Base-by-base conservation (phyloP, 257 asterid genomes). In the Rhazya stricta region DNA sequence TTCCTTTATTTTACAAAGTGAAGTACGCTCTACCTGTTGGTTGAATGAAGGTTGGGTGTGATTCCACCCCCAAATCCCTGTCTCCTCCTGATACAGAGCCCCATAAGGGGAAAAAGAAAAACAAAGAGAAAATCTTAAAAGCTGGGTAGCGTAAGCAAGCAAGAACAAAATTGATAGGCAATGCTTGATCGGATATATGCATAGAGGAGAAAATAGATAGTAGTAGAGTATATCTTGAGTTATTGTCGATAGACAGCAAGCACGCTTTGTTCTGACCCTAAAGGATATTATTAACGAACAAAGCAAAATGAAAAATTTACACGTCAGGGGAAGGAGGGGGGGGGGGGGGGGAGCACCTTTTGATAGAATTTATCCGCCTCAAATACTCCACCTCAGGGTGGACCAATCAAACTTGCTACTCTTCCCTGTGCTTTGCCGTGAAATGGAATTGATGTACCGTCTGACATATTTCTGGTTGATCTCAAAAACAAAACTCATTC, bases 401-500 rank as follows among this genome's bases (percentile, higher is more conserved):
- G 84, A 84, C 80, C 80, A 74, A 39, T 91, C 88, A 75, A 83
- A 83, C 73, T 86, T 89, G 78, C 69, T 60, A 15, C 15, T 50
- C 78, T 79, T 84, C 67, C 78, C 83, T 62, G 80, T 76, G 51
- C 77, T 78, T 76, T 82, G 84, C 79, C 57, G 76, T 74, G 73
- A 63, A 79, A 77, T 74, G 34, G 79, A 79, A 51, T 79, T 82
- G 83, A 86, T 72, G 85, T 89, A 84, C 81, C 84, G 84, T 83
- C 60, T 83, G 79, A 89, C 90, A 79, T 84, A 83, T 67, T 82
- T 85, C 75, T 83, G 84, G 83, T 89, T 92, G 83, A 83, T 83
- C 82, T 90, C 96, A 69, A 92, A 90, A 86, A 85, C 83, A 78
- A 92, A 90, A 76, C 92, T 80, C 96, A 90, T 87, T 78, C 89